Conservation (phyloP, 257 asterid genomes). For the Lithospermum erythrorhizon region DNA sequence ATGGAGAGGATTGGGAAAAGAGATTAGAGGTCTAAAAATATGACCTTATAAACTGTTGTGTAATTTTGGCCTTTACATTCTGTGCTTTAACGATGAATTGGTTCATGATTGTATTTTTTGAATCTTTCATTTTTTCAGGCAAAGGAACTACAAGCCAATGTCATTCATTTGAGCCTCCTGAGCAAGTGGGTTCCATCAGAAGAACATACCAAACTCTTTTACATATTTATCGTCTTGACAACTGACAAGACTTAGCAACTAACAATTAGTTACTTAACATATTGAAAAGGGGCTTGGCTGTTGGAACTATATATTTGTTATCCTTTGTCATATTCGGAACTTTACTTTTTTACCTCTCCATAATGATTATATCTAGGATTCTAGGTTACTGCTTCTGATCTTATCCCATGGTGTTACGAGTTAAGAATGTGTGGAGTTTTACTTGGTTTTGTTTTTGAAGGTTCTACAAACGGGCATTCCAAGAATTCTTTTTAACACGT, state of each 20-base stretch:
- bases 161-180: conserved; percentile 62
- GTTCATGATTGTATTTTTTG: not conserved
- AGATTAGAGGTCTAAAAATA: conserved; percentile 61
- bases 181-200: conserved; percentile 57
- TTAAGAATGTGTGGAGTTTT: too few species aligned
- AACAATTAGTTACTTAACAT: too few species aligned
- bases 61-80: not conserved
- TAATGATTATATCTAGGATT: too few species aligned
- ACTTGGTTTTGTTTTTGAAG: conserved; percentile 28
- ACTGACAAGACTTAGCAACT: not conserved
- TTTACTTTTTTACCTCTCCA: too few species aligned
- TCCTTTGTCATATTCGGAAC: too few species aligned
- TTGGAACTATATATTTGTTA: too few species aligned
- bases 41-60: not conserved
- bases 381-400: too few species aligned
- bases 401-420: too few species aligned
- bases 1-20: conserved; percentile 84
- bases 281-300: too few species aligned
- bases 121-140: conserved; percentile 30
- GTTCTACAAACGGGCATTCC: conserved; percentile 69
- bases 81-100: not conserved
- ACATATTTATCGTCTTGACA: not conserved
- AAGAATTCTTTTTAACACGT: conserved; percentile 46
- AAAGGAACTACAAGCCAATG: conserved; percentile 77
- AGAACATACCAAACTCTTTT: not conserved